A percentile compares a stretch with the other conserved stretches of the same genome.
These are phyloP conservation scores for Carex myosuroides DNA, from an alignment of 176 grass and related monocot species.

Conservation along the genomic window DNA sequence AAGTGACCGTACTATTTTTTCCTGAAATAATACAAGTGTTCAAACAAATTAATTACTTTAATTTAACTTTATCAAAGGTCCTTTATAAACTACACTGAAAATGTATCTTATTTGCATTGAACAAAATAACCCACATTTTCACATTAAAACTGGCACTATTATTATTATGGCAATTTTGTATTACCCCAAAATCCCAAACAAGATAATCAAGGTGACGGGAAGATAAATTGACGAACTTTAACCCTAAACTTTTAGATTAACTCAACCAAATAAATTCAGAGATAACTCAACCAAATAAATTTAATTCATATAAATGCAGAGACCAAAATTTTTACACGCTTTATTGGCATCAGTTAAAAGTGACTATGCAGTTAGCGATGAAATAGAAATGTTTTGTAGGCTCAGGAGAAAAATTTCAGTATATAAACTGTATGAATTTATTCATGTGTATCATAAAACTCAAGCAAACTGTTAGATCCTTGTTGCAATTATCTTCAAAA, in stretches of 20 bases:
- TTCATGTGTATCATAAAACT: too few relatives aligned
- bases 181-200: not conserved
- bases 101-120: not conserved
- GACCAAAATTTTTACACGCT: not conserved
- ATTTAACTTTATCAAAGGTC: not conserved
- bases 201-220: not conserved
- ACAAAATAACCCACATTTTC: not conserved
- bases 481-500: not conserved
- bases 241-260: not conserved
- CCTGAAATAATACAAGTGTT: slow-evolving; percentile 28
- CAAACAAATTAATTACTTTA: not conserved
- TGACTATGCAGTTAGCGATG: not conserved
- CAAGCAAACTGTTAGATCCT: too few relatives aligned
- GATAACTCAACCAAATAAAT: not conserved
- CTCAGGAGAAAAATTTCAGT: too few relatives aligned
- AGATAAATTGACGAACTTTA: not conserved
- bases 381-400: not conserved
- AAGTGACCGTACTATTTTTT: slow-evolving; percentile 44
- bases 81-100: not conserved
- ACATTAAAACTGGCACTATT: not conserved
- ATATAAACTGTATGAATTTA: too few relatives aligned
- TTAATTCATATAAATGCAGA: not conserved
- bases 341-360: not conserved
- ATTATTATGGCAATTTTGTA: not conserved
- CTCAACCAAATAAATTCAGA: not conserved